A percentile compares a stretch with the other conserved stretches of the same genome.
phyloP scores from a whole-genome alignment of 345 rosid species.

The Pistacia atlantica region DNA sequence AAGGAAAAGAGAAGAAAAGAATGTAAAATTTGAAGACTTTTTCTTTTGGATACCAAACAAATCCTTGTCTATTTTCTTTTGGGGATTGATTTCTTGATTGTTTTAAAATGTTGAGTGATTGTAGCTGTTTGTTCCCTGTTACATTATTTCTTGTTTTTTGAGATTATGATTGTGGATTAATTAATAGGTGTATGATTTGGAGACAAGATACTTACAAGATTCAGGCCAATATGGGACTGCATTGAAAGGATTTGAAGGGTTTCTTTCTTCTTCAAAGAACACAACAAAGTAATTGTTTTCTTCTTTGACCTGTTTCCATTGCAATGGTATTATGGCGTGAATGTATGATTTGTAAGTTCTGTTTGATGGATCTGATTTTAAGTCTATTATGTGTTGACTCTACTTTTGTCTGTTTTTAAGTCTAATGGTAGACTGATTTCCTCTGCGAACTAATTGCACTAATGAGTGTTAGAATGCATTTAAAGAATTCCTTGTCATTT shows the following conservation, averaged over 20 bases:
- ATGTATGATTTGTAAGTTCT: not conserved
- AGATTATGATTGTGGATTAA: not conserved
- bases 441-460: not conserved
- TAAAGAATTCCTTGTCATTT: not conserved
- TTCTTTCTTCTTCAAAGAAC: constrained; percentile 49
- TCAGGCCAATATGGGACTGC: constrained; percentile 39
- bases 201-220: constrained; percentile 49
- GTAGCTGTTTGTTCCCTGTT: no score
- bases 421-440: not conserved
- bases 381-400: not conserved
- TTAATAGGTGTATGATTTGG: constrained; percentile 44
- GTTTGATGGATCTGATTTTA: not conserved
- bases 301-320: not conserved
- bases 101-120: not conserved
- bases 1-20: not conserved
- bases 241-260: constrained; percentile 53
- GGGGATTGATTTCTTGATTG: not conserved
- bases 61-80: not conserved
- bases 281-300: constrained; percentile 38
- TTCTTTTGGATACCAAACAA: not conserved
- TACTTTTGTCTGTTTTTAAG: not conserved
- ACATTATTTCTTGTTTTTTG: not conserved
- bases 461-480: no score
- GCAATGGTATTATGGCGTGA: not conserved
- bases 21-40: not conserved